Evolutionary conservation across 768 basidiomycete species (phyloP), one percentile per base, ranked within the genome.

Genomic region (Leccinum broughii): DNA sequence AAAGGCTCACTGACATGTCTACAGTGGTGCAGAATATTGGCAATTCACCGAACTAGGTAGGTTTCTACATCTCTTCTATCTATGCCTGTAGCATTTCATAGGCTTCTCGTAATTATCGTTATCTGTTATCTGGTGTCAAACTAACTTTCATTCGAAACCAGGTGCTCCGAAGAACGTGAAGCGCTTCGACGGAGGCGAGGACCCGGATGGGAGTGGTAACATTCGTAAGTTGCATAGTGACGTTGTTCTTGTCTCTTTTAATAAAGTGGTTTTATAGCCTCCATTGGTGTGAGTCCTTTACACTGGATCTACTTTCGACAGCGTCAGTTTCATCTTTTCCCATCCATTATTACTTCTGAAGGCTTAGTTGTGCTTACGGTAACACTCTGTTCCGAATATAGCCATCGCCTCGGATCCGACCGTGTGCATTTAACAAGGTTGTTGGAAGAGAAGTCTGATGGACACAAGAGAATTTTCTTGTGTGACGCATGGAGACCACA

Each of bases 241-340:
- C 49, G 26, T 28, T 15, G 9, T 9, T 52, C 52, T 49, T 35
- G 5, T 35, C 10, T 46, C 22, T 17, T 51, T 48, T 56, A n/a
- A 60, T 46, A 14, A 39, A 4, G 9, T 22, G 37, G 59, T 11
- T 14, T 44, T 28, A 17, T 50, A 82, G 83, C 75, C 17, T 80
- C 81, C 13, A 80, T 74, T 14, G 81, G 81, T 32, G 78, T 81
- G 59, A 83, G 81, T 58, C 71, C 71, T 5, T 75, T 78, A n/a
- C 83, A 84, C 54, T 61, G 75, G 51, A 51, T 77, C 14, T 83
- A 84, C 62, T 82, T 83, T 61, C 73, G 66, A 10, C 79, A 81
- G 70, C 68, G 81, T 82, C 58, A 65, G 72, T 63, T 11, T 58
- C 55, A n/a, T 15, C 13, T 2, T 58, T 57, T n/a, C 34, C 8